Evolutionary conservation across 768 basidiomycete species (phyloP).

Genomic region (Sistotremastrum niveocremeum): DNA sequence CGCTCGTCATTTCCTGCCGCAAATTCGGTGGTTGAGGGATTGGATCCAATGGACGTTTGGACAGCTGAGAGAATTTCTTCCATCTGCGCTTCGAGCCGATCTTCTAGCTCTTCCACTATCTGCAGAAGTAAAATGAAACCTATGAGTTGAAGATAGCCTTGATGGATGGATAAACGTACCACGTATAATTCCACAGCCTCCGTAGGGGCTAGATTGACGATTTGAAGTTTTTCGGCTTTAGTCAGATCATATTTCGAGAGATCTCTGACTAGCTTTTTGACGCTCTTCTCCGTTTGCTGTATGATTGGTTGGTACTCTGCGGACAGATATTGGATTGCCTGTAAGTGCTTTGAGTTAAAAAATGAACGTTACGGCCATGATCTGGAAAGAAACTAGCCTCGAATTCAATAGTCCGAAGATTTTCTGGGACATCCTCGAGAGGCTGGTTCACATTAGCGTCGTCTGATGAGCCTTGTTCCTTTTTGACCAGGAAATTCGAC

Average conservation of each 20-base stretch:
- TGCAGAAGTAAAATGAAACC: conserved; percentile 18
- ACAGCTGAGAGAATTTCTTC: conserved; percentile 53
- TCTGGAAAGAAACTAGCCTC: conserved; percentile 38
- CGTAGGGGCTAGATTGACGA: conserved; percentile 81
- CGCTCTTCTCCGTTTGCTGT: conserved; percentile 48
- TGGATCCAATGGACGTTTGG: conserved; percentile 20
- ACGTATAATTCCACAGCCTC: conserved; percentile 79
- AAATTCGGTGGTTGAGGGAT: too few species aligned
- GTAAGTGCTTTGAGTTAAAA: neutral
- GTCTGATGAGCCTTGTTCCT: conserved; percentile 52
- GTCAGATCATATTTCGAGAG: conserved; percentile 64
- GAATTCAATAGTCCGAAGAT: conserved; percentile 74
- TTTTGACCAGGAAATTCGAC: conserved; percentile 59
- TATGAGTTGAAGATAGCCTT: neutral
- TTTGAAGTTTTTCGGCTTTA: conserved; percentile 83
- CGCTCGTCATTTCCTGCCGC: too few species aligned
- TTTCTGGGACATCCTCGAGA: conserved; percentile 55
- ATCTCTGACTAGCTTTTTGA: conserved; percentile 50
- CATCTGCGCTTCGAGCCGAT: conserved; percentile 58
- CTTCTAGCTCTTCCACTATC: conserved; percentile 89
- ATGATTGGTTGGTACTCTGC: conserved; percentile 58
- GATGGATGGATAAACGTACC: conserved; percentile 31
- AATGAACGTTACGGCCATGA: too few species aligned
- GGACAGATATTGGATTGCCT: conserved; percentile 82
- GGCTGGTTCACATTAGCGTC: conserved; percentile 15